A percentile compares a stretch with the other conserved stretches of the same genome.
Conservation (phyloP, 192 early-diverging fungal genomes). For the Gaertneriomyces semiglobifer region DNA sequence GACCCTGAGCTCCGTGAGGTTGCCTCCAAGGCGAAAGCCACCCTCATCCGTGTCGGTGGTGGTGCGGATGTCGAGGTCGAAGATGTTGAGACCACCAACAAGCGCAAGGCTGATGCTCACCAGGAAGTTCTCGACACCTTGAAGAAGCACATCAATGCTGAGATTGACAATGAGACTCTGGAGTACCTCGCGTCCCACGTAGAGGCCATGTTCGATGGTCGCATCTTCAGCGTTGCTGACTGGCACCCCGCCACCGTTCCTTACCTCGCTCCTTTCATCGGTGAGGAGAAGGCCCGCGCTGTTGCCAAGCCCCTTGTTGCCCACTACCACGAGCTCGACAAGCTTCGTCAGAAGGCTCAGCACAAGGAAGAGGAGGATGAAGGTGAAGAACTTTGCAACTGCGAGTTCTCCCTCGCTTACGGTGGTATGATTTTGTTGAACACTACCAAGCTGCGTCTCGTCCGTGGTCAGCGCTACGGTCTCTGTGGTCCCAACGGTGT, state of each 20-base stretch:
- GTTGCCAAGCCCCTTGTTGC: constrained; percentile 47
- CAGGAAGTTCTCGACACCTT: constrained; percentile 33
- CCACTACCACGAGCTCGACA: constrained; percentile 42
- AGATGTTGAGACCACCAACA: constrained; percentile 48
- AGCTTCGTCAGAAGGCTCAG: constrained; percentile 31
- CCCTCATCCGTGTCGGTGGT: constrained; percentile 64
- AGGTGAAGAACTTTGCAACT: constrained; percentile 65
- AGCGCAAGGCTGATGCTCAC: constrained; percentile 32
- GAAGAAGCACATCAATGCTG: constrained; percentile 44
- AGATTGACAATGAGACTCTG: constrained; percentile 42
- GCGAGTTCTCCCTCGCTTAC: constrained; percentile 79
- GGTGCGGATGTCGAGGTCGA: constrained; percentile 53
- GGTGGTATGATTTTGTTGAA: constrained; percentile 79
- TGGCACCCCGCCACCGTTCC: constrained; percentile 63
- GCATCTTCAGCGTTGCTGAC: constrained; percentile 62
- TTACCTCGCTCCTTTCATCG: constrained; percentile 54
- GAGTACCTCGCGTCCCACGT: constrained; percentile 60
- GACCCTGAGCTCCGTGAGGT: constrained; percentile 75
- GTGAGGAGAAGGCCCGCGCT: constrained; percentile 47
- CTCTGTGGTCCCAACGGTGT: constrained; percentile 78
- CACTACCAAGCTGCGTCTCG: constrained; percentile 59
- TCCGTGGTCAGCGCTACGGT: constrained; percentile 78
- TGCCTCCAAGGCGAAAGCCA: constrained; percentile 64
- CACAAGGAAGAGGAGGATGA: constrained; percentile 37
- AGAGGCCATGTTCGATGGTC: constrained; percentile 56